Conservation (phyloP, 805 yeast species). For the Danielia oregonensis region DNA sequence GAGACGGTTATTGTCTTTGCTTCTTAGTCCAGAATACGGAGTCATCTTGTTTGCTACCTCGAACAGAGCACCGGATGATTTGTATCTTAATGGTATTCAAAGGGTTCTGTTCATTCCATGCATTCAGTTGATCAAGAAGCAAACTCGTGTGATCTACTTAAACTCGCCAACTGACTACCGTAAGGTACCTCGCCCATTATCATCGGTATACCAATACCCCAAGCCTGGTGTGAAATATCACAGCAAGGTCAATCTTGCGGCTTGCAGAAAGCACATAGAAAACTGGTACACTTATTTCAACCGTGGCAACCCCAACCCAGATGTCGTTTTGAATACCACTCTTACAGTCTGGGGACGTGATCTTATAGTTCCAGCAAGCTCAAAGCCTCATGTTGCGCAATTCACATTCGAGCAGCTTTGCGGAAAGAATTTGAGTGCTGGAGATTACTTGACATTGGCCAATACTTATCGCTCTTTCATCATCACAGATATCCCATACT, state of each 20-base stretch:
- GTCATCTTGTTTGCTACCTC: conserved; percentile 89
- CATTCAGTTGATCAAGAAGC: conserved; percentile 69
- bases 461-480: conserved; percentile 70
- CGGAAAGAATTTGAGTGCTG: conserved; percentile 86
- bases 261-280: conserved; percentile 59
- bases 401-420: conserved; percentile 85
- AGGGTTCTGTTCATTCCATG: conserved; percentile 90
- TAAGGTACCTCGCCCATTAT: conserved; percentile 77
- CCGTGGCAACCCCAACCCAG: conserved; percentile 44
- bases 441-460: conserved; percentile 87
- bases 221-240: conserved; percentile 54
- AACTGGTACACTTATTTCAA: conserved; percentile 81
- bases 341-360: conserved; percentile 86
- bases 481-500: conserved; percentile 88
- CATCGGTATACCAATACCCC: conserved; percentile 76
- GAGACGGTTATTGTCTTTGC: conserved; percentile 63
- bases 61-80: conserved; percentile 90
- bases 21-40: conserved; percentile 75
- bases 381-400: conserved; percentile 82
- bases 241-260: conserved; percentile 46
- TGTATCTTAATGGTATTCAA: conserved; percentile 92
- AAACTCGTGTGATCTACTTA: conserved; percentile 72
- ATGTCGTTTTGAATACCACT: conserved; percentile 17
- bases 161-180: conserved; percentile 94
- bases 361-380: conserved; percentile 67